Percentiles rank a stretch among this genome's conserved stretches.
These are phyloP conservation scores for Phaeolepiota aurea DNA, from an alignment of 768 basidiomycete species.

Conservation along the genomic window DNA sequence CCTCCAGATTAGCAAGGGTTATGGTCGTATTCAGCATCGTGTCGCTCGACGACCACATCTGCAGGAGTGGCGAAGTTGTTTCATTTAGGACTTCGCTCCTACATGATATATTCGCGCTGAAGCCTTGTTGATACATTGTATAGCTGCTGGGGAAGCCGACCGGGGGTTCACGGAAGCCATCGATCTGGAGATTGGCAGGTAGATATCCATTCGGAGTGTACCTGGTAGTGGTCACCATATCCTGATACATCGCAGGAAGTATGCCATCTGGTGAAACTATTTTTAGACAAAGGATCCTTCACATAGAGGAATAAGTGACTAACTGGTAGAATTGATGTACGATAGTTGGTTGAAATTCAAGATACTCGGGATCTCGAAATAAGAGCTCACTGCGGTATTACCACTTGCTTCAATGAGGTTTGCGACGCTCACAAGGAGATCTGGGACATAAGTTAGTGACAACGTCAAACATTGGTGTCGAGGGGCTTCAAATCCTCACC, in stretches of 20 bases:
- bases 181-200: not conserved
- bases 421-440: conserved; percentile 9
- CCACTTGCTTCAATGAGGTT: conserved; percentile 10
- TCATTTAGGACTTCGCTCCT: conserved; percentile 4
- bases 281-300: too few species aligned
- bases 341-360: conserved; percentile 16
- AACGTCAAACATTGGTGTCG: too few species aligned
- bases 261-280: conserved; percentile 5
- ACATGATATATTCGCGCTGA: conserved; percentile 12
- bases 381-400: not conserved
- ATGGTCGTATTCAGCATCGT: conserved; percentile 8
- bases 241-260: conserved; percentile 7
- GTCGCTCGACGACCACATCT: conserved; percentile 4
- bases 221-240: conserved; percentile 1
- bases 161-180: conserved; percentile 2
- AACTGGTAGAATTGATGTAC: conserved; percentile 14
- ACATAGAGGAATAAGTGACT: too few species aligned
- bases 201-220: not conserved
- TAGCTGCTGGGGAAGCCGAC: conserved; percentile 9
- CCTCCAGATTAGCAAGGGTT: conserved; percentile 10
- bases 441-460: too few species aligned
- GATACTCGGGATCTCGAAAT: conserved; percentile 4
- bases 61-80: conserved; percentile 8
- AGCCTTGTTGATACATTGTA: conserved; percentile 14
- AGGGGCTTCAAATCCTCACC: conserved; percentile 3